Conservation (phyloP, 345 rosid species). For the Aethionema arabicum region DNA sequence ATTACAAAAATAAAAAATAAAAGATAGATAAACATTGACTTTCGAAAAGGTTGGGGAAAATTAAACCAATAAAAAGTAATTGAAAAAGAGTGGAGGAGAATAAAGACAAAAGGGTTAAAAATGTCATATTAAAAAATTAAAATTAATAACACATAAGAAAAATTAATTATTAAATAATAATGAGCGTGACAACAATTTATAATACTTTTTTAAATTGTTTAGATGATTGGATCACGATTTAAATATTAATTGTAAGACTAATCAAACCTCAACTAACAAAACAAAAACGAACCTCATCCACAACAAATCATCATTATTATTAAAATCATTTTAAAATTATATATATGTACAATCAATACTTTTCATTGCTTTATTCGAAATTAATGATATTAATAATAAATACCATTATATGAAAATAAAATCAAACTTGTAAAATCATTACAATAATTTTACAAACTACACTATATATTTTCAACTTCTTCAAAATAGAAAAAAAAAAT, state of each 20-base stretch:
- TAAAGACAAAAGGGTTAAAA: conserved; percentile 32
- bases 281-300: conserved; percentile 30
- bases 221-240: conserved; percentile 30
- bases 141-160: background rate
- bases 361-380: no score
- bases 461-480: no score
- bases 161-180: background rate
- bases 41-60: conserved; percentile 18
- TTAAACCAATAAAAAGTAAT: conserved; percentile 22
- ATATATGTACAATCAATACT: no score
- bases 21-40: conserved; percentile 33
- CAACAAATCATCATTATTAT: background rate
- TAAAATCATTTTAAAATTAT: no score
- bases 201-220: conserved; percentile 25
- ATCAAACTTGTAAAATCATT: no score
- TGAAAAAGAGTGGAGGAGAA: conserved; percentile 24
- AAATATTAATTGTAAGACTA: conserved; percentile 22
- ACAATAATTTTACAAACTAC: no score
- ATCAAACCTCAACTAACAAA: conserved; percentile 10
- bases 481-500: no score
- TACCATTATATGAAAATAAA: no score
- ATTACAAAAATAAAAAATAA: background rate
- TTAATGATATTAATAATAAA: no score
- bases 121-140: conserved; percentile 21
- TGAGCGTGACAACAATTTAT: conserved; percentile 5